These are phyloP conservation scores for Psilocybe cyanescens DNA, from an alignment of 768 basidiomycete genomes.

Conservation along the genomic window DNA sequence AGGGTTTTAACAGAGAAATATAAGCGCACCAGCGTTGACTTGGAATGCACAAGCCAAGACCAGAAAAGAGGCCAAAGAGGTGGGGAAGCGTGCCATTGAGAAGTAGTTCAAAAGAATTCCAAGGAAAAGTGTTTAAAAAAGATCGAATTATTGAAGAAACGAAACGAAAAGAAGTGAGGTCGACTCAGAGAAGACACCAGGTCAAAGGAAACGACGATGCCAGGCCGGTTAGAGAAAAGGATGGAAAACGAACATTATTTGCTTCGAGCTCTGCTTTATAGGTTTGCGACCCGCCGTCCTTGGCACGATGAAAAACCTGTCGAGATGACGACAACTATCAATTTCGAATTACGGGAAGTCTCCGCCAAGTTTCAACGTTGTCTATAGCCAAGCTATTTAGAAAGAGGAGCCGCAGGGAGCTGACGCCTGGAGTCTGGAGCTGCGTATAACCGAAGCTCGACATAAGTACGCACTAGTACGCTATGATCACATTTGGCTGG, in stretches of 20 bases:
- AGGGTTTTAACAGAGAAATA: not conserved
- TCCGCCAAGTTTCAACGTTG: not conserved
- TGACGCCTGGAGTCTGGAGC: not conserved
- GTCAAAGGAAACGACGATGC: conserved; percentile 16
- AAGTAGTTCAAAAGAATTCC: conserved; percentile 1
- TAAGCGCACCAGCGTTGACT: conserved; percentile 11
- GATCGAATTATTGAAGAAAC: conserved; percentile 5
- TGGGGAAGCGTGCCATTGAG: conserved; percentile 26
- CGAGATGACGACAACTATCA: conserved; percentile 22
- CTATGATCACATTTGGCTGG: not conserved
- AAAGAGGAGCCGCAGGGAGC: not conserved
- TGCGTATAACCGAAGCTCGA: not conserved
- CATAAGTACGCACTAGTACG: not conserved
- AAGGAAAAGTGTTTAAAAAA: conserved; percentile 5
- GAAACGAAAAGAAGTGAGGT: conserved; percentile 12
- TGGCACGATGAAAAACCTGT: conserved; percentile 4
- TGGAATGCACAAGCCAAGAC: conserved; percentile 12
- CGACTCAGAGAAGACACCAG: conserved; percentile 22
- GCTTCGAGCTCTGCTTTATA: not conserved
- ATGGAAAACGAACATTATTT: not conserved
- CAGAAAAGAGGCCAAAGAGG: conserved; percentile 15
- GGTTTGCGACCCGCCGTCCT: not conserved
- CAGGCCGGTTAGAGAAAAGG: conserved; percentile 16
- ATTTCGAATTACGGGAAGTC: not conserved
- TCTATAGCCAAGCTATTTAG: not conserved